Evolutionary conservation across 2,329 filamentous ascomycete species (phyloP).

Genomic region (Ophiosphaerella herpotricha): DNA sequence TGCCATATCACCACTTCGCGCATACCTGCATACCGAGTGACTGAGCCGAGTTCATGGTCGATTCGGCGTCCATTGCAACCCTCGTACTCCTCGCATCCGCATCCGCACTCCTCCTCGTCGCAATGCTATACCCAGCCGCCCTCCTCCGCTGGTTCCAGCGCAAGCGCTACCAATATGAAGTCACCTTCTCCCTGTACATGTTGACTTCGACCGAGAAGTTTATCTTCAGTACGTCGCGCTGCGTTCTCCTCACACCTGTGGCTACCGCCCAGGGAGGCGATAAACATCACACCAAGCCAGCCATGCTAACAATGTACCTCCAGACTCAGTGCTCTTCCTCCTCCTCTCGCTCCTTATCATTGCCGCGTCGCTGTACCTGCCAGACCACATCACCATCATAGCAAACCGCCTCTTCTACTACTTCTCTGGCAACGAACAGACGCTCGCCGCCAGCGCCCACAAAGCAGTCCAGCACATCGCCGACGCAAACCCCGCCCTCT

Average conservation of each 20-base stretch:
- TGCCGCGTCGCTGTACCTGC: conserved; percentile 88
- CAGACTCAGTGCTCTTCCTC: conserved; percentile 91
- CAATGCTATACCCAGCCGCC: conserved; percentile 55
- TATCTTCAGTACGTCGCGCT: conserved; percentile 80
- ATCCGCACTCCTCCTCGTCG: conserved; percentile 48
- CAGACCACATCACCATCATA: conserved; percentile 84
- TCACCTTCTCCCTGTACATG: conserved; percentile 97
- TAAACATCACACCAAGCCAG: background rate
- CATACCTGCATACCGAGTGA: no score
- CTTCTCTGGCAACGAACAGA: conserved; percentile 74
- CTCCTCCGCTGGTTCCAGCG: conserved; percentile 85
- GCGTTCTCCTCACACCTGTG: background rate
- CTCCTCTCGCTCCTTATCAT: conserved; percentile 84
- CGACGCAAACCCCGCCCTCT: conserved; percentile 6
- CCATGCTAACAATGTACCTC: conserved; percentile 32
- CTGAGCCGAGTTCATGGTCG: conserved; percentile 28
- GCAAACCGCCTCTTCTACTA: conserved; percentile 91
- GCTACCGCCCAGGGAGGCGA: background rate
- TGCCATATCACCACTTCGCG: no score
- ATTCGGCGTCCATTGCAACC: conserved; percentile 43
- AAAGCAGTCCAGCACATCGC: conserved; percentile 18
- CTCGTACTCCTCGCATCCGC: conserved; percentile 42
- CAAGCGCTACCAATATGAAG: conserved; percentile 98
- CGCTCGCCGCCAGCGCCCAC: conserved; percentile 19
- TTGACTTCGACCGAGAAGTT: conserved; percentile 95